Evolutionary conservation across 495 filamentous ascomycete genomes (phyloP).

Genomic region (Neurospora terricola): DNA sequence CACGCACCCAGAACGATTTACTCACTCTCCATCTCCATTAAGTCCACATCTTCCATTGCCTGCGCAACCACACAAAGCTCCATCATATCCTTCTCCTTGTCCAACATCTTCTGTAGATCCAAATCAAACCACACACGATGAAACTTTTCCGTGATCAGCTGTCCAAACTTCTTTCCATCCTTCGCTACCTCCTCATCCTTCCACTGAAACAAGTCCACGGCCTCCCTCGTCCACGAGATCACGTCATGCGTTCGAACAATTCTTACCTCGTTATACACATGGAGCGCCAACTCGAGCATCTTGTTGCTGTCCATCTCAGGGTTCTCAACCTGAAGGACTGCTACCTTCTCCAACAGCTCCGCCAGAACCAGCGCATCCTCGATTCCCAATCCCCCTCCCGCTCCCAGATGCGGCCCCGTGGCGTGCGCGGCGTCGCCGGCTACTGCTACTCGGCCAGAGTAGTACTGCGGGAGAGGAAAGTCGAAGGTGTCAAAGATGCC

Average conservation of each 20-base stretch:
- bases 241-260: constrained; percentile 28
- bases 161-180: constrained; percentile 22
- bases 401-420: constrained; percentile 38
- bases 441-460: constrained; percentile 30
- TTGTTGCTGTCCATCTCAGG: not conserved
- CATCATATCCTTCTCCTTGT: constrained; percentile 4
- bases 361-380: constrained; percentile 43
- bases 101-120: constrained; percentile 27
- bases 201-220: constrained; percentile 35
- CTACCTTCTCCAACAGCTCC: constrained; percentile 23
- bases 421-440: constrained; percentile 39
- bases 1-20: no score
- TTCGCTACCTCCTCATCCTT: constrained; percentile 16
- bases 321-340: no score
- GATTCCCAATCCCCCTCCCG: constrained; percentile 45
- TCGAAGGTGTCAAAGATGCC: constrained; percentile 44
- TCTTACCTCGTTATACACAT: constrained; percentile 27
- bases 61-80: not conserved
- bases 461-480: constrained; percentile 31
- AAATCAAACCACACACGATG: constrained; percentile 32
- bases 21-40: no score
- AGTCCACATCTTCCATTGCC: no score
- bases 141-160: constrained; percentile 20
- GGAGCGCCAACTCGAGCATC: constrained; percentile 24
- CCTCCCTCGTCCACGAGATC: constrained; percentile 23